Conservation (phyloP, 768 basidiomycete species). For the Macrocybe gigantea region DNA sequence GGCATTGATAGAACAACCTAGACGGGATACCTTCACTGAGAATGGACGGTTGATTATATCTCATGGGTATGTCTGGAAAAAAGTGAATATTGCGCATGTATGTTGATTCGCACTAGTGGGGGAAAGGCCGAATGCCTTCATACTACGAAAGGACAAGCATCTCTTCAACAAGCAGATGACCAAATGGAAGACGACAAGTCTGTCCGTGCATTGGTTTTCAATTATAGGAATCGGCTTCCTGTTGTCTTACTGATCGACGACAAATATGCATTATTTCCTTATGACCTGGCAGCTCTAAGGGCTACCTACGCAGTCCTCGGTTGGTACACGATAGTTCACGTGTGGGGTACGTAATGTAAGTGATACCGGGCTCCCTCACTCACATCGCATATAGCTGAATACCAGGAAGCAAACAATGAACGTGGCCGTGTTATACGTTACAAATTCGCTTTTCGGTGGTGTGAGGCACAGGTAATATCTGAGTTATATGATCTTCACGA, state of each 20-base stretch:
- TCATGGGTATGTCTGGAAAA: conserved; percentile 55
- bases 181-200: conserved; percentile 67
- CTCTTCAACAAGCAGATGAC: conserved; percentile 47
- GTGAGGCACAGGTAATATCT: conserved; percentile 51
- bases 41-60: conserved; percentile 72
- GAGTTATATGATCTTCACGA: background rate
- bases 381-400: conserved; percentile 45
- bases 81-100: background rate
- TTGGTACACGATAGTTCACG: conserved; percentile 65
- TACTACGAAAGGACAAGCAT: conserved; percentile 30
- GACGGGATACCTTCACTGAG: conserved; percentile 64
- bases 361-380: background rate
- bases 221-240: conserved; percentile 47
- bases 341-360: conserved; percentile 49
- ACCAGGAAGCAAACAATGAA: conserved; percentile 42
- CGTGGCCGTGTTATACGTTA: conserved; percentile 59
- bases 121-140: conserved; percentile 61
- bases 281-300: conserved; percentile 44
- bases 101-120: conserved; percentile 25
- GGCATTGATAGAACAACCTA: conserved; percentile 19
- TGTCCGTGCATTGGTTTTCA: conserved; percentile 61
- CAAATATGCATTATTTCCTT: conserved; percentile 70
- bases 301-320: conserved; percentile 54
- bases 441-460: conserved; percentile 86
- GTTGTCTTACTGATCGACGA: conserved; percentile 71